Evolutionary conservation across 345 rosid species (phyloP), one percentile per base, ranked within the genome.

Genomic region (Xanthoceras sorbifolium): DNA sequence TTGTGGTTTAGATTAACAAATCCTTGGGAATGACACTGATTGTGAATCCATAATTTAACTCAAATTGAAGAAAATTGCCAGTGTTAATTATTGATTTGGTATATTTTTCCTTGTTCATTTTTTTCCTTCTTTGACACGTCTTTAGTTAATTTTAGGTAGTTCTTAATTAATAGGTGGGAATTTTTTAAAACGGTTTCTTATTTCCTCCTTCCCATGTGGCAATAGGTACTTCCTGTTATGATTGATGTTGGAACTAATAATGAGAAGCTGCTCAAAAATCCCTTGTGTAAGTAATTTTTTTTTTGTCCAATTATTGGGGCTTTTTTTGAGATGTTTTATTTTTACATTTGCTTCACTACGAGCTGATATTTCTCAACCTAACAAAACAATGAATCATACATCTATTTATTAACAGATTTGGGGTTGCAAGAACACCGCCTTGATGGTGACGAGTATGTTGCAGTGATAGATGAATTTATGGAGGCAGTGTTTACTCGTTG

Each of bases 211-310:
- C 73, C 46, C 15, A 42, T 52, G 32, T 81, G 72, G 72, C 64
- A 69, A 65, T 85, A 96, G 99, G 99, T 92, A 75, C 97, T 93
- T 77, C 99, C 98, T 79, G 94, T 96, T 78, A 93, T 93, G 99
- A 93, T 96, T 87, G 99, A 96, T 85, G 94, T 96, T 82, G 99
- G 98, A 84, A 96, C 99, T 57, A 91, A 93, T 86, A 96, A 96
- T 84, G 94, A 93, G 86, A 96, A 88, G 84, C 89, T 96, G 79
- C 93, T 93, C 71, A 85, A 92, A 71, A 89, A 92, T 36, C 92
- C 97, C 71, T 15, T 92, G 76, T 96, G 99, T 96, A 87, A 88
- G 97, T 84, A 63, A n/a, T n/a, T 76, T 70, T 38, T 77, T 36
- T 60, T 36, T 54, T 67, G 38, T 77, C 46, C 79, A 61, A 71